Evolutionary conservation across 176 grass and related monocot species (phyloP).

Genomic region (Tillandsia leiboldiana): DNA sequence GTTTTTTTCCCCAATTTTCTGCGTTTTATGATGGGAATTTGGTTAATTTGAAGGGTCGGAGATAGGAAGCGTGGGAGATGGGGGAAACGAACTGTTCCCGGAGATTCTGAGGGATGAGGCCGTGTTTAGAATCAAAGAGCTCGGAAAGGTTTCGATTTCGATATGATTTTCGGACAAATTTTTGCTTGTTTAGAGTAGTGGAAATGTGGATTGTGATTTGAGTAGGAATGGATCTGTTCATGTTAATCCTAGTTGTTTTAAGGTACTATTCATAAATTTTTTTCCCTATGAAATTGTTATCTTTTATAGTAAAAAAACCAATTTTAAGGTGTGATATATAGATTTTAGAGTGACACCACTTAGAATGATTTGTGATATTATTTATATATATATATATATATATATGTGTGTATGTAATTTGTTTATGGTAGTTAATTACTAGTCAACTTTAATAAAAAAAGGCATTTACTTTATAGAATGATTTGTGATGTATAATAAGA

Average conservation of each 20-base stretch:
- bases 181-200: background rate
- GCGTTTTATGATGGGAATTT: conserved; percentile 7
- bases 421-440: too few species aligned
- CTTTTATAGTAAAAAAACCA: too few species aligned
- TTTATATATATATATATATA: too few species aligned
- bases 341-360: too few species aligned
- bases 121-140: conserved; percentile 48
- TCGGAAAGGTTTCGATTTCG: conserved; percentile 49
- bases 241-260: background rate
- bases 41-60: conserved; percentile 28
- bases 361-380: too few species aligned
- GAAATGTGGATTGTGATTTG: background rate
- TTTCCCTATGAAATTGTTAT: too few species aligned
- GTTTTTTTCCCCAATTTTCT: background rate
- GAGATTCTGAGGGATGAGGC: conserved; percentile 71
- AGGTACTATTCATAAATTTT: background rate
- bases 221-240: background rate
- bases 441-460: too few species aligned
- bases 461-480: too few species aligned
- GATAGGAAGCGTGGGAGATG: conserved; percentile 20
- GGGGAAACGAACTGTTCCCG: conserved; percentile 29
- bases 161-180: conserved; percentile 6
- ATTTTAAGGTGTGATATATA: too few species aligned
- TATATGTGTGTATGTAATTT: too few species aligned
- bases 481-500: background rate